These are phyloP conservation scores for Ophiostoma populinum DNA, from an alignment of 2,329 filamentous ascomycete genomes.

Conservation along the genomic window DNA sequence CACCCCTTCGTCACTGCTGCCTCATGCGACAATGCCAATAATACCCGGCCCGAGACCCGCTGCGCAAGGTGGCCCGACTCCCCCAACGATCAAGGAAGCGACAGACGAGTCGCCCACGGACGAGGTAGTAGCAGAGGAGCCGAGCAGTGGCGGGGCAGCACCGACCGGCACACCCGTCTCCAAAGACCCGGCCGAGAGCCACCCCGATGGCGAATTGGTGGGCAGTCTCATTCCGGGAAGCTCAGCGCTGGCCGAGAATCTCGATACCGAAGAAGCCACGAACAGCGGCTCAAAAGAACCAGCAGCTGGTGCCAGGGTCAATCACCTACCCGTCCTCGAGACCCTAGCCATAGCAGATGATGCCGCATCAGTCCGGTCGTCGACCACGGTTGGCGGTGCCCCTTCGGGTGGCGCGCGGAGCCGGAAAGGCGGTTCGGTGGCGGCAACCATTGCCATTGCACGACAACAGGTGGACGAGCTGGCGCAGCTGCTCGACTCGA, in stretches of 20 bases:
- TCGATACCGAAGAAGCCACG: conserved; percentile 3
- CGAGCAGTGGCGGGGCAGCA: too few relatives aligned
- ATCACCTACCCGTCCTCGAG: too few relatives aligned
- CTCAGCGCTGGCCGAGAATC: conserved; percentile 2
- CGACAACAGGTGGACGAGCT: conserved; percentile 41
- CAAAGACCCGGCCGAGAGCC: neutral
- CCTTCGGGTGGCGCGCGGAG: conserved; percentile 23
- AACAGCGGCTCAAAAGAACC: too few relatives aligned
- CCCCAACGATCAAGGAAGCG: too few relatives aligned
- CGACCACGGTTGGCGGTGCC: conserved; percentile 11
- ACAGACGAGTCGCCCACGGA: conserved; percentile 1
- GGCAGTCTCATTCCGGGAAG: conserved; percentile 1
- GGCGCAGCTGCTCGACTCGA: conserved; percentile 41
- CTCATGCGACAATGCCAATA: conserved; percentile 1
- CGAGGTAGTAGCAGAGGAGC: too few relatives aligned
- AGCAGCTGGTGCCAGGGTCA: too few relatives aligned
- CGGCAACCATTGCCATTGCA: conserved; percentile 31
- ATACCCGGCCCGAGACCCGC: neutral
- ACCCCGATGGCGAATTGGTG: neutral
- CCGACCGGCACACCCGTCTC: neutral
- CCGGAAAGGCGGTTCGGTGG: conserved; percentile 19
- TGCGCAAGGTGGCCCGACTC: too few relatives aligned
- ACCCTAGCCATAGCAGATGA: too few relatives aligned
- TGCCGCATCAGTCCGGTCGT: conserved; percentile 5
- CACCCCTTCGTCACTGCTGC: conserved; percentile 5